Evolutionary conservation across 2,329 filamentous ascomycete genomes (phyloP).

Genomic region (Sporothrix phasma): DNA sequence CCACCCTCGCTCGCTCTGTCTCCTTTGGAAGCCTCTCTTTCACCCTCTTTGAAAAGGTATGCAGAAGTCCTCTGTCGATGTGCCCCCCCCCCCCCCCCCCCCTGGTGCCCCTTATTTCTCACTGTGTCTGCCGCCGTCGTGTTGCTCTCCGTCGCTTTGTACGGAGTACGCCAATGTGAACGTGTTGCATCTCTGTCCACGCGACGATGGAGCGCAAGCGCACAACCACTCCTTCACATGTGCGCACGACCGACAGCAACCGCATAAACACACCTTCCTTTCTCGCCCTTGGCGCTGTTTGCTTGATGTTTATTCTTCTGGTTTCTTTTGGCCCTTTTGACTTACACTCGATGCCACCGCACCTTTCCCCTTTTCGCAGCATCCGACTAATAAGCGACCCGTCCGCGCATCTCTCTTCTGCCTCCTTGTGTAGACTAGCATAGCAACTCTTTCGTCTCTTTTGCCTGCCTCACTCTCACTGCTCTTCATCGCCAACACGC

Average conservation of each 20-base stretch:
- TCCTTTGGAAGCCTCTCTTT: neutral
- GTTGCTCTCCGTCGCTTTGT: neutral
- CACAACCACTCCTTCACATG: conserved; percentile 9
- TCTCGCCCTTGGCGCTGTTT: neutral
- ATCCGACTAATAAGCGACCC: neutral
- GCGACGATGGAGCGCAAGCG: neutral
- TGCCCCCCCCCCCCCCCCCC: neutral
- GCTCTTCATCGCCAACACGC: neutral
- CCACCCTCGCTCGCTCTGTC: neutral
- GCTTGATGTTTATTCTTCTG: neutral
- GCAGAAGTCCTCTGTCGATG: neutral
- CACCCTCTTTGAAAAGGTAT: neutral
- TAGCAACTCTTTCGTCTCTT: neutral
- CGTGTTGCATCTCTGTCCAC: neutral
- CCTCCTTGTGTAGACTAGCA: neutral
- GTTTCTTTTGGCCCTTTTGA: neutral
- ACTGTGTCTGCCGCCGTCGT: neutral
- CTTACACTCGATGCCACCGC: neutral
- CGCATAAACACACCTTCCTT: neutral
- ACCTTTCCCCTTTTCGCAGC: neutral
- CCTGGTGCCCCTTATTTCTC: neutral
- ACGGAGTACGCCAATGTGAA: neutral
- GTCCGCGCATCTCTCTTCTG: neutral
- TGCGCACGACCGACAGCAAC: conserved; percentile 7
- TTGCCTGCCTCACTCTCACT: neutral